Evolutionary conservation across 345 rosid genomes (phyloP), one percentile per base, ranked within the genome.

Genomic region (Kandelia obovata): DNA sequence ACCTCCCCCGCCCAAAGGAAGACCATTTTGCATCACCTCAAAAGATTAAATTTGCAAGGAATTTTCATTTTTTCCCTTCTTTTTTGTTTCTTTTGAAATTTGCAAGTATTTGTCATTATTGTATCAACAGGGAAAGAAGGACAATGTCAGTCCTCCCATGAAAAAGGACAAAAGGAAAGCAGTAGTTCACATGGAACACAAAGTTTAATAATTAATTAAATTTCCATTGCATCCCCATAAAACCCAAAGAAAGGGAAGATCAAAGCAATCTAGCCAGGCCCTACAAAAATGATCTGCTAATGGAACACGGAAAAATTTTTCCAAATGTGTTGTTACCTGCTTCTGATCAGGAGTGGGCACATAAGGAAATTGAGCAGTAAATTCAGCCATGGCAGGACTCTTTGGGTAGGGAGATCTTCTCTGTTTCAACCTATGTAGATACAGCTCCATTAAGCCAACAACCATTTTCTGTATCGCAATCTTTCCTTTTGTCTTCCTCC

Each of bases 401-500:
- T 86, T 88, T 7, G 97, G 91, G 75, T 88, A 88, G 46, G 96
- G 92, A 59, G 83, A 83, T 72, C 98, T 82, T 78, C 75, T 91
- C 79, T 91, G 98, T 83, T 85, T 83, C 71, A 94, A 84, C 78
- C 98, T 86, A 66, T 91, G 92, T 68, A 94, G 82, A 81, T 94
- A 94, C 27, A 94, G 82, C 83, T 94, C 98, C 98, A 91, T 91
- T 77, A 94, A 82, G 84, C 91, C 96, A 66, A 94, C 97, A 62
- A 91, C 96, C 98, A 94, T 94, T 80, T 89, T 94, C 82, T 94
- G 98, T 67, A 94, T 89, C 1, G 97, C 96, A 69, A 94, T 90
- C 80, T 87, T 94, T 35, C 98, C 97, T 78, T 94, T 94, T 15
- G 87, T 88, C 90, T 94, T 94, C 79, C 92, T 87, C 82, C 80